A percentile compares a stretch with the other conserved stretches of the same genome.
Conservation (phyloP, 352 stramenopile genomes). For the Aphanomyces cochlioides region DNA sequence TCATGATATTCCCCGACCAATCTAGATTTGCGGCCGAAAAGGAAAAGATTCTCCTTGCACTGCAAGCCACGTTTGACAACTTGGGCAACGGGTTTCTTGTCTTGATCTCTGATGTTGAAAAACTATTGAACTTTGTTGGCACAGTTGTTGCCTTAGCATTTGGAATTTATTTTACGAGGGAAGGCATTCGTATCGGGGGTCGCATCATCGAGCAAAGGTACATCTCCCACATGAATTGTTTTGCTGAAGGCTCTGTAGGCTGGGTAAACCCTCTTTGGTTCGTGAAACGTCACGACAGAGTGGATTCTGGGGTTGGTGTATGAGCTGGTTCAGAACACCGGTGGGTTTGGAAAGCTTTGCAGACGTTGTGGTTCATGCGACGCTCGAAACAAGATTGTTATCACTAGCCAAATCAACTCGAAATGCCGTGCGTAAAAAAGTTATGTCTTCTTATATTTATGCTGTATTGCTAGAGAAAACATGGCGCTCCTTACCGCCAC, state of each 20-base stretch:
- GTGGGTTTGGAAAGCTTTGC: slow-evolving; percentile 39
- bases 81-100: slow-evolving; percentile 51
- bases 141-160: slow-evolving; percentile 49
- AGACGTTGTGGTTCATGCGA: slow-evolving; percentile 54
- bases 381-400: slow-evolving; percentile 57
- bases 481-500: slow-evolving; percentile 73
- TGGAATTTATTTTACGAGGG: slow-evolving; percentile 60
- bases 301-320: slow-evolving; percentile 46
- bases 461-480: slow-evolving; percentile 26
- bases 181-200: slow-evolving; percentile 52
- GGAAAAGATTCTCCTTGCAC: slow-evolving; percentile 56
- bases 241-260: slow-evolving; percentile 1
- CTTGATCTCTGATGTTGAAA: slow-evolving; percentile 56
- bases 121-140: slow-evolving; percentile 55
- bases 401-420: slow-evolving; percentile 59
- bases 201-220: slow-evolving; percentile 57
- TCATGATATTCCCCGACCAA: background rate
- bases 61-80: slow-evolving; percentile 69
- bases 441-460: slow-evolving; percentile 4
- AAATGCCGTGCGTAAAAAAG: slow-evolving; percentile 35
- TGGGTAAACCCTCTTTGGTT: slow-evolving; percentile 68
- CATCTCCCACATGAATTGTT: background rate
- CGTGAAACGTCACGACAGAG: slow-evolving; percentile 58
- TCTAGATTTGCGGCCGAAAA: slow-evolving; percentile 53
- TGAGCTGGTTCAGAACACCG: slow-evolving; percentile 29